Percentiles rank a stretch among this genome's conserved stretches.
These are phyloP conservation scores for Xylariaceae sp. DNA, from an alignment of 2,329 filamentous ascomycete genomes.

Conservation along the genomic window DNA sequence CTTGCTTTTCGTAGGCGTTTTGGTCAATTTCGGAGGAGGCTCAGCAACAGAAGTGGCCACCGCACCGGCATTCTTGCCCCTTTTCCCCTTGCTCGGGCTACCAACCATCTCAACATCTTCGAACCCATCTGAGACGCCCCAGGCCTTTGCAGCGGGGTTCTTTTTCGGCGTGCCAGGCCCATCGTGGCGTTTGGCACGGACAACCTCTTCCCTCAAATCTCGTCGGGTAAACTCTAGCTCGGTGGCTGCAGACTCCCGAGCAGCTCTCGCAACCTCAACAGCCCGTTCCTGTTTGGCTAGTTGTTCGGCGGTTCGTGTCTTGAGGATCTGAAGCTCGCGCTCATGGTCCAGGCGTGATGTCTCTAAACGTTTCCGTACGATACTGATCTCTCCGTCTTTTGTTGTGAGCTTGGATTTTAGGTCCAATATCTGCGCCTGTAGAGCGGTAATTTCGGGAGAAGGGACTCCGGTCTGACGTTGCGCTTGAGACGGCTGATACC, in stretches of 20 bases:
- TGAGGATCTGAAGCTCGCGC: constrained; percentile 56
- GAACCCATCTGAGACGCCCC: constrained; percentile 69
- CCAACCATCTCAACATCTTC: constrained; percentile 59
- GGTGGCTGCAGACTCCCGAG: constrained; percentile 61
- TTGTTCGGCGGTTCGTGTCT: constrained; percentile 61
- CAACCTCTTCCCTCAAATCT: constrained; percentile 60
- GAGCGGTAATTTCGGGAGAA: constrained; percentile 40
- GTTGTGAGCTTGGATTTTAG: constrained; percentile 55
- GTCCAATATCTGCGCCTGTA: constrained; percentile 50
- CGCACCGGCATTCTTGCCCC: constrained; percentile 40
- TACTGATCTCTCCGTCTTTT: constrained; percentile 68
- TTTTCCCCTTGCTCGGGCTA: constrained; percentile 51
- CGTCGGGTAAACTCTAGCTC: constrained; percentile 70
- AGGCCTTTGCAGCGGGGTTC: constrained; percentile 48
- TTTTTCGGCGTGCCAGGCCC: constrained; percentile 56
- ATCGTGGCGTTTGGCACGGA: constrained; percentile 46
- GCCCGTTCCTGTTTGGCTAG: constrained; percentile 59
- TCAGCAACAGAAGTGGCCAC: constrained; percentile 46
- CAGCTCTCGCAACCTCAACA: constrained; percentile 60
- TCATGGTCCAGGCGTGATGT: constrained; percentile 60
- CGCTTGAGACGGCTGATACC: constrained; percentile 36
- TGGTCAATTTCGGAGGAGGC: constrained; percentile 28
- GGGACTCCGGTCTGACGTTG: constrained; percentile 23
- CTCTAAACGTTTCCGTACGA: constrained; percentile 67
- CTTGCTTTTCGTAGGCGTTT: constrained; percentile 65